These are phyloP conservation scores for Cladobotryum mycophilum DNA, from an alignment of 2,329 filamentous ascomycete species.

Conservation along the genomic window DNA sequence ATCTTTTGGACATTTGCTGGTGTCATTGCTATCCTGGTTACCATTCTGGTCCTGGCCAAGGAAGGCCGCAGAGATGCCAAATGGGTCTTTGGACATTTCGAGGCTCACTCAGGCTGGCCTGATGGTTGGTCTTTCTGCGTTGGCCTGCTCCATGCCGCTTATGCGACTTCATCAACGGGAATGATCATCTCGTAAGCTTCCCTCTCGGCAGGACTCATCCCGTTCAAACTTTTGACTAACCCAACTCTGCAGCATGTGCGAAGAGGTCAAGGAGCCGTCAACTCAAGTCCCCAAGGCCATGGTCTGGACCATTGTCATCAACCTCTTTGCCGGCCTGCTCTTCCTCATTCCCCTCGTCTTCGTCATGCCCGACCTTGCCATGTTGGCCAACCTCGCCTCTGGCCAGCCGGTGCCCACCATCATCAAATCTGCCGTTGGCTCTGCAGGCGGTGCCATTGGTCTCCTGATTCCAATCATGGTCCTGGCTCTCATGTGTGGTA, in stretches of 20 bases:
- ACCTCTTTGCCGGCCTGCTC: constrained; percentile 59
- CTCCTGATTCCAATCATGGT: constrained; percentile 60
- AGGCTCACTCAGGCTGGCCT: constrained; percentile 62
- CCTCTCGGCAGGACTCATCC: constrained; percentile 4
- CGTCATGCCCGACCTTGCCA: constrained; percentile 57
- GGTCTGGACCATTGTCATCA: constrained; percentile 61
- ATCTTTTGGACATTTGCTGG: constrained; percentile 71
- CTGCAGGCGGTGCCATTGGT: constrained; percentile 53
- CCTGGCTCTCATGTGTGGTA: constrained; percentile 59
- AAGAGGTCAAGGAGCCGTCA: constrained; percentile 61
- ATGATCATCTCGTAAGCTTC: constrained; percentile 68
- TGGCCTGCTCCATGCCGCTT: constrained; percentile 65
- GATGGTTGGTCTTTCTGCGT: constrained; percentile 69
- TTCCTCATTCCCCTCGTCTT: constrained; percentile 65
- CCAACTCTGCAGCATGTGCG: constrained; percentile 54
- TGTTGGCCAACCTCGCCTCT: constrained; percentile 46
- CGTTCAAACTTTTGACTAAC: constrained; percentile 2
- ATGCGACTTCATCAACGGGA: constrained; percentile 69
- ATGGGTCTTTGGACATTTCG: constrained; percentile 64
- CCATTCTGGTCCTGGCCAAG: constrained; percentile 59
- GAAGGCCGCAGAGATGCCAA: constrained; percentile 56
- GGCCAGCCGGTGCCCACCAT: constrained; percentile 61
- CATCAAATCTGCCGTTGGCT: constrained; percentile 56
- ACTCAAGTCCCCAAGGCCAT: constrained; percentile 68
- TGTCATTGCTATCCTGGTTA: constrained; percentile 58